These are phyloP conservation scores for Trichoderma harzianum DNA, from an alignment of 2,329 filamentous ascomycete genomes.

Conservation along the genomic window DNA sequence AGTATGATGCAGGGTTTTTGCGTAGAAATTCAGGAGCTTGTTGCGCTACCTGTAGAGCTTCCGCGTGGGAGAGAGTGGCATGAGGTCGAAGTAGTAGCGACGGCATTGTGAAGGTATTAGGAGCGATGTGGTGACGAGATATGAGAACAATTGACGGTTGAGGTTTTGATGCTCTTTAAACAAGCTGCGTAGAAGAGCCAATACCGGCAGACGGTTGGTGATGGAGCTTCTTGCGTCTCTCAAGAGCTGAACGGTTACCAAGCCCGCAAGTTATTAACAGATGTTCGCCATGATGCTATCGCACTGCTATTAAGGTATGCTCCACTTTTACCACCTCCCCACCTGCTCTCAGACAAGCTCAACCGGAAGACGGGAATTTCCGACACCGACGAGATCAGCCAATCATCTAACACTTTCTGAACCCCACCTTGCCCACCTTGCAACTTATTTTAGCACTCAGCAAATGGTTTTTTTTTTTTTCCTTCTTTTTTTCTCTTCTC, in stretches of 20 bases:
- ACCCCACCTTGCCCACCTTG: not conserved
- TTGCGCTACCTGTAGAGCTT: conserved; percentile 57
- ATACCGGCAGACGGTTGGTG: not conserved
- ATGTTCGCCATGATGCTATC: conserved; percentile 11
- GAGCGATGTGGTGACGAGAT: not conserved
- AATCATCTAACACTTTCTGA: not conserved
- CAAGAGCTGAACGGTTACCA: not conserved
- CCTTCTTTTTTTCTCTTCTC: not conserved
- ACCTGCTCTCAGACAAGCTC: not conserved
- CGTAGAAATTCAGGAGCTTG: conserved; percentile 56
- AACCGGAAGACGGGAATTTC: not conserved
- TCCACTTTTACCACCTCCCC: not conserved
- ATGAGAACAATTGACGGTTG: not conserved
- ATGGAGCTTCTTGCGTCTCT: not conserved
- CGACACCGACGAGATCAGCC: not conserved
- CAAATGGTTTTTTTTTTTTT: not conserved
- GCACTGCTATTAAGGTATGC: not conserved
- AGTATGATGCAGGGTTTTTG: conserved; percentile 52
- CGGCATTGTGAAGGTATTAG: conserved; percentile 38
- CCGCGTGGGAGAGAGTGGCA: conserved; percentile 52
- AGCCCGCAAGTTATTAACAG: not conserved
- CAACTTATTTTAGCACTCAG: not conserved
- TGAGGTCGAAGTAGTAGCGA: conserved; percentile 56
- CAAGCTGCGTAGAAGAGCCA: not conserved
- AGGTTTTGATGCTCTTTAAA: not conserved